A percentile compares a stretch with the other conserved stretches of the same genome.
Conservation (phyloP, 345 rosid genomes). For the Lepidium africanum region DNA sequence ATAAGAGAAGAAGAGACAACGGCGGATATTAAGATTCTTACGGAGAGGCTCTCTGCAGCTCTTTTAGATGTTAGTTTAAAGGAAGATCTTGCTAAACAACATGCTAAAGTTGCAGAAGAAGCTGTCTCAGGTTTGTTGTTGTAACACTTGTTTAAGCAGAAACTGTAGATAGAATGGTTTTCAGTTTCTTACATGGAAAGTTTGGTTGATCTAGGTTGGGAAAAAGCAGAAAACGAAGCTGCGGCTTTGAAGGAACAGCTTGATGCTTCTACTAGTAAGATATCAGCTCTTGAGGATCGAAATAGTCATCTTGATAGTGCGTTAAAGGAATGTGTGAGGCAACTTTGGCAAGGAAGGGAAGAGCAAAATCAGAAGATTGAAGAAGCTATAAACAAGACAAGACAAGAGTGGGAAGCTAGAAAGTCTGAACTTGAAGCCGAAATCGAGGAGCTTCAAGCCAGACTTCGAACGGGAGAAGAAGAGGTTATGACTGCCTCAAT, state of each 20-base stretch:
- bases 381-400: constrained; percentile 48
- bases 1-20: constrained; percentile 42
- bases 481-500: constrained; percentile 26
- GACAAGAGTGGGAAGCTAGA: constrained; percentile 50
- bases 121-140: constrained; percentile 63
- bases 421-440: constrained; percentile 48
- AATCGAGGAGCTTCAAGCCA: constrained; percentile 38
- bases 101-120: constrained; percentile 94
- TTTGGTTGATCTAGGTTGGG: constrained; percentile 65
- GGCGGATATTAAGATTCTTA: constrained; percentile 42
- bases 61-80: constrained; percentile 63
- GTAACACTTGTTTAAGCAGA: not conserved
- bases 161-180: not conserved
- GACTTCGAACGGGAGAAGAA: constrained; percentile 30
- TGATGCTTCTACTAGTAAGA: constrained; percentile 45
- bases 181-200: not conserved
- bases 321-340: constrained; percentile 87
- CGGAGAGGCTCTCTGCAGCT: constrained; percentile 73
- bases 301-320: constrained; percentile 88
- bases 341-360: constrained; percentile 81
- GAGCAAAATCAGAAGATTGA: constrained; percentile 67
- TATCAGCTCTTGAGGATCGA: constrained; percentile 57
- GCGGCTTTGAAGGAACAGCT: constrained; percentile 58
- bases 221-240: constrained; percentile 90
- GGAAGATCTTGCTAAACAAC: constrained; percentile 85